Base-by-base conservation (phyloP, 2,329 filamentous ascomycete species). In the Cryphonectria naterciae region DNA sequence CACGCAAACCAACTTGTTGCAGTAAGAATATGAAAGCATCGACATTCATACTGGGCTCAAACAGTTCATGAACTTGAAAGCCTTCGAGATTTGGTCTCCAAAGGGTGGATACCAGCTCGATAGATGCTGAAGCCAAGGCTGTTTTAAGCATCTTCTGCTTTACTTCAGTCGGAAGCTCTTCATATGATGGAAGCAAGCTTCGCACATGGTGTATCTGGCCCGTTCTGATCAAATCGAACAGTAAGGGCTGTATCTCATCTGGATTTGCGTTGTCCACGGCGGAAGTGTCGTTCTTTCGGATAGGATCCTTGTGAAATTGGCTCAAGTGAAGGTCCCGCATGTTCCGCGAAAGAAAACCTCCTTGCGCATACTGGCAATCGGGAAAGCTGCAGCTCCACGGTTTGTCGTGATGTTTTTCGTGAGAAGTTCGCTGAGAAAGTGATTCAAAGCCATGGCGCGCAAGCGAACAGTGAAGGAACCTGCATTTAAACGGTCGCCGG, bases 1-100 rank as follows among this genome's bases (percentile, higher is more conserved):
- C 1, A 0, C 10, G 1, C 1, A 13, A 22, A 11, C 0, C 4
- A 11, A 3, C 3, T 8, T 54, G 22, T 19, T 28, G 52, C n/a
- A 56, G n/a, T n/a, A 56, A 15, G 11, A 28, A 28, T 4, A 4
- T 10, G n/a, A 56, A 56, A 17, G 15, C 25, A 28, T 25, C n/a
- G 6, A 1, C n/a, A 56, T 56, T 28, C 7, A 4, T 28, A 5
- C 52, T 15, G 32, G 32, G 32, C 32, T 32, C 3, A 4, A 32
- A 32, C 2, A 32, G 32, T 4, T 32, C 32, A 32, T 32, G 1
- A 32, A 4, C 0, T 2, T 32, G 4, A 4, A 32, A 2, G 32
- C 32, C 32, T 2, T 52, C 4, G 19, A 54, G 4, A 25, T 0
- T 1, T 25, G 22, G n/a, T 3, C 22, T 25, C 49, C 22, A 54